Conservation (phyloP, 163 green algal species). For the Coccomyxa subellipsoidea region DNA sequence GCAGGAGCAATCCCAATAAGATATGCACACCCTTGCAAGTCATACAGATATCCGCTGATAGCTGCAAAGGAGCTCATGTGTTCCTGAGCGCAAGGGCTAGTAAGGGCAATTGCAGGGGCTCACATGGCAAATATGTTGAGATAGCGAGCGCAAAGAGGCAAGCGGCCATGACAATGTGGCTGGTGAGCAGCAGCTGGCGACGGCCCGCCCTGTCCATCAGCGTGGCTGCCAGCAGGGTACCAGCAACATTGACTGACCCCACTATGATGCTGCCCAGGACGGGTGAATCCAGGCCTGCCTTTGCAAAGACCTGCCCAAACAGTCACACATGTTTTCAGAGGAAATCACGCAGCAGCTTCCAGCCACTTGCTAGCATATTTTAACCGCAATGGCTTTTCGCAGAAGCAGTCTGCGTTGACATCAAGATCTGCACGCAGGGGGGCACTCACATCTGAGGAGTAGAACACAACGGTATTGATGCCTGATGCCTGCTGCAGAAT, state of each 20-base stretch:
- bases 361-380: neutral
- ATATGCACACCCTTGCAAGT: no score
- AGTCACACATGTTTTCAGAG: no score
- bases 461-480: conserved; percentile 53
- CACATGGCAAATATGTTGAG: conserved; percentile 24
- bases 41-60: no score
- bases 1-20: no score
- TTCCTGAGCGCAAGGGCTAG: no score
- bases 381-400: neutral
- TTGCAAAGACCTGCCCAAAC: conserved; percentile 42
- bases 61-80: no score
- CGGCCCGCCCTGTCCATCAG: conserved; percentile 56
- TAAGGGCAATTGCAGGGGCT: neutral
- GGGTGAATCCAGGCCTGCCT: conserved; percentile 42
- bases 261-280: conserved; percentile 46
- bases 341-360: neutral
- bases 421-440: neutral
- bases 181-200: conserved; percentile 31
- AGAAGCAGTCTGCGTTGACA: no score
- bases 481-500: conserved; percentile 52
- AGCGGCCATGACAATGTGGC: conserved; percentile 29
- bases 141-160: conserved; percentile 25
- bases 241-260: conserved; percentile 43
- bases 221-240: conserved; percentile 37
- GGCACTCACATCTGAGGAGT: conserved; percentile 13